phyloP scores from a whole-genome alignment of 2,329 filamentous ascomycete species.

The Talaromyces sp. region DNA sequence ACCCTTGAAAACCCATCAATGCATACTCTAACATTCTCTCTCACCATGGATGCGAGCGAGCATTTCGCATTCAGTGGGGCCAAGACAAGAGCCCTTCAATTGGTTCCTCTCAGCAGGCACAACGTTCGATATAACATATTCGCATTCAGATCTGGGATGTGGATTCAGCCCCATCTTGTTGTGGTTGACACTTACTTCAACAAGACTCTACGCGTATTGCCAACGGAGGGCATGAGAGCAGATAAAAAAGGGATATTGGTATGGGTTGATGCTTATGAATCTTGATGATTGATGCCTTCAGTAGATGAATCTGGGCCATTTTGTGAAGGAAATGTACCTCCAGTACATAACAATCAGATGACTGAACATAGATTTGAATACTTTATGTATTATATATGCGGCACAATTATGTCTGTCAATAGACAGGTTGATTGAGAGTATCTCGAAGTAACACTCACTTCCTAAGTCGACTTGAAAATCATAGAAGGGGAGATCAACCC shows the following conservation, averaged over 20 bases:
- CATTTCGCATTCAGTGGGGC: conserved; percentile 89
- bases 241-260: conserved; percentile 50
- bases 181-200: conserved; percentile 91
- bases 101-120: conserved; percentile 75
- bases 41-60: conserved; percentile 87
- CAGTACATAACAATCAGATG: not conserved
- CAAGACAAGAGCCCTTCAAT: conserved; percentile 72
- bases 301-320: not conserved
- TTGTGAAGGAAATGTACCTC: not conserved
- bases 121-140: conserved; percentile 69
- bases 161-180: conserved; percentile 67
- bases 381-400: not conserved
- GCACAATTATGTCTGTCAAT: no score
- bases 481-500: not conserved
- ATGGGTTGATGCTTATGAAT: conserved; percentile 38
- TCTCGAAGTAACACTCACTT: no score
- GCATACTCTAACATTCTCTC: conserved; percentile 89
- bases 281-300: conserved; percentile 3
- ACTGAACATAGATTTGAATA: not conserved
- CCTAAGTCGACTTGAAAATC: no score
- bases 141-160: conserved; percentile 58
- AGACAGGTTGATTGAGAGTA: no score
- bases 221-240: conserved; percentile 62
- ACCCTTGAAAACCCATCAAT: conserved; percentile 90
- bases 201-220: conserved; percentile 75